Evolutionary conservation across 139 green algal genomes (phyloP).

Genomic region (Chlamydomonas incerta): DNA sequence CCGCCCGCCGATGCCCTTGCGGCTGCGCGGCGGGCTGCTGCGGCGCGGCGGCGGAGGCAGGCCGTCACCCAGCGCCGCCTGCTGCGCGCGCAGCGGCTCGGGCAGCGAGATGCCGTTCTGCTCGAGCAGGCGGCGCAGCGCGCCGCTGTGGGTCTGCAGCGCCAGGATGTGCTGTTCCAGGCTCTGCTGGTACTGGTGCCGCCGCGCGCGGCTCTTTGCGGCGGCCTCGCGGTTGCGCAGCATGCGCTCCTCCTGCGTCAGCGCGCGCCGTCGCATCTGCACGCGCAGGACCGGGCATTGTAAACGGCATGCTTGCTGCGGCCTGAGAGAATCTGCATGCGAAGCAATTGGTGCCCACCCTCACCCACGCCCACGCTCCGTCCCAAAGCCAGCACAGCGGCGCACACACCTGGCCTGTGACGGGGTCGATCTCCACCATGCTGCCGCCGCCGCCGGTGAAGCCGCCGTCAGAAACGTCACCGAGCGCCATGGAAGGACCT

Average conservation of each 20-base stretch:
- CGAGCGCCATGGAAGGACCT: too few species aligned
- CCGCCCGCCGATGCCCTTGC: slow-evolving; percentile 35
- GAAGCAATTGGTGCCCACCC: too few species aligned
- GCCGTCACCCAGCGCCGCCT: background rate
- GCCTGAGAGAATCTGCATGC: too few species aligned
- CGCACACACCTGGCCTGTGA: background rate
- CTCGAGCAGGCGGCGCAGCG: slow-evolving; percentile 5
- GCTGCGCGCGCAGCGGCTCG: background rate
- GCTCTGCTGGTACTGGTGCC: slow-evolving; percentile 2
- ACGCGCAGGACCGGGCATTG: too few species aligned
- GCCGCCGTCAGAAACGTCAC: background rate
- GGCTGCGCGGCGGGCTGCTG: background rate
- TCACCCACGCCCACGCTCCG: too few species aligned
- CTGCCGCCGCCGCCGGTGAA: too few species aligned
- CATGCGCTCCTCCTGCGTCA: slow-evolving; percentile 31
- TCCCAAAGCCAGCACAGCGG: too few species aligned
- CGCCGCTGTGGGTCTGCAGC: slow-evolving; percentile 15
- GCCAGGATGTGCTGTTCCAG: slow-evolving; percentile 4
- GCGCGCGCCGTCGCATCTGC: background rate
- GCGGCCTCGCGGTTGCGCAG: slow-evolving; percentile 22
- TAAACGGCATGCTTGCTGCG: too few species aligned
- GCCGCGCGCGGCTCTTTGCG: slow-evolving; percentile 14
- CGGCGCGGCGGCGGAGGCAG: slow-evolving; percentile 23
- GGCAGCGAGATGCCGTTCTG: background rate
- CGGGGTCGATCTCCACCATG: background rate